These are phyloP conservation scores for Cyclostephanos invisitatus DNA, from an alignment of 108 stramenopile species.

Conservation along the genomic window DNA sequence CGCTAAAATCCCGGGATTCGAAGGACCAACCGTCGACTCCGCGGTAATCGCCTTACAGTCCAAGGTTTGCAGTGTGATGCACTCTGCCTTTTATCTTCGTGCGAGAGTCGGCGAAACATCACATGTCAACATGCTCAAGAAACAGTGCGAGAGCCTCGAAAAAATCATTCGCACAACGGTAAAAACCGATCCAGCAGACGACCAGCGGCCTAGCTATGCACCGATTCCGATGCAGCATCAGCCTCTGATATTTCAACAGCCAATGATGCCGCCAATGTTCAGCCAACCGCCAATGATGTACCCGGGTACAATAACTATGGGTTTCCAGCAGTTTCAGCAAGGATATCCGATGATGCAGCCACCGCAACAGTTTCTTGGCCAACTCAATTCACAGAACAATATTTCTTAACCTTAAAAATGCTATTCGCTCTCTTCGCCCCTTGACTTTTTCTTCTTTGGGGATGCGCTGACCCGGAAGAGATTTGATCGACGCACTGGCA, in stretches of 20 bases:
- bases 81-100: conserved; percentile 84
- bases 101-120: conserved; percentile 67
- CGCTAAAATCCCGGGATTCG: conserved; percentile 71
- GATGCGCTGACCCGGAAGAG: conserved; percentile 18
- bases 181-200: conserved; percentile 11
- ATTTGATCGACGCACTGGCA: conserved; percentile 25
- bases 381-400: neutral
- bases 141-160: conserved; percentile 63
- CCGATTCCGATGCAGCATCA: conserved; percentile 23
- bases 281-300: conserved; percentile 27
- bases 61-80: conserved; percentile 78
- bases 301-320: conserved; percentile 5
- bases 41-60: conserved; percentile 58
- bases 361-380: neutral
- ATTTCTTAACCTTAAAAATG: conserved; percentile 14
- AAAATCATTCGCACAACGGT: conserved; percentile 32
- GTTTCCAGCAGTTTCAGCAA: conserved; percentile 20
- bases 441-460: conserved; percentile 13
- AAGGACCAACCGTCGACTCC: conserved; percentile 80
- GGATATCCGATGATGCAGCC: conserved; percentile 23
- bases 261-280: conserved; percentile 19
- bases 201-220: conserved; percentile 9
- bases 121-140: conserved; percentile 68
- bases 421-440: conserved; percentile 11
- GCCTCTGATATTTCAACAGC: conserved; percentile 31